Evolutionary conservation across 2,329 filamentous ascomycete species (phyloP), one percentile per base, ranked within the genome.

Genomic region (Microdochium paspali): DNA sequence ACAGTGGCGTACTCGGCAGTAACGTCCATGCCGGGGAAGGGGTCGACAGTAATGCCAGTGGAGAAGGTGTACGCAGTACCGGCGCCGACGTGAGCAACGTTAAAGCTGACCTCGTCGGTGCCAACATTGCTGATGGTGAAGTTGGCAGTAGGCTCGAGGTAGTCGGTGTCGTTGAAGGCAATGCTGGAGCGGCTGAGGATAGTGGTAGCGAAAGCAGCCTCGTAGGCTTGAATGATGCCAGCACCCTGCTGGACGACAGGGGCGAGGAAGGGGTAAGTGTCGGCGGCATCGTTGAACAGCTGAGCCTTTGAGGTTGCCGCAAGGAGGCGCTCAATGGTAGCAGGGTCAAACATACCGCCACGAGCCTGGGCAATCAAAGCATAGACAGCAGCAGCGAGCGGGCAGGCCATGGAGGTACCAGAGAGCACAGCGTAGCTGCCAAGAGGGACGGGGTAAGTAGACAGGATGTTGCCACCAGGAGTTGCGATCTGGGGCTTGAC

Each of bases 121-220:
- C 73, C 76, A 4, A 66, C 66, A 65, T 84, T 85, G 54, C 62
- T 69, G 53, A 85, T 68, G 32, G 67, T 72, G 57, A 84, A 80
- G 52, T 72, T 71, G 40, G 72, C 64, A 2, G 64, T 66, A 10
- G 66, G 60, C 43, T 60, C 59, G 51, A 80, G 73, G 66, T 83
- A 59, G 52, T 77, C 75, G 0, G 79, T 80, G 59, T 85, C 80
- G 58, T 84, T 84, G 64, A 84, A 82, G 3, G 76, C 72, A 13
- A 85, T 62, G 58, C 73, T 77, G n/a, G 75, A 75, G 10, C 69
- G 71, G 54, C 71, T 73, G 20, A 84, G 64, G 12, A 77, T 56
- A 2, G 73, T 72, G 2, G 69, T 76, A 15, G 74, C 66, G 53
- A 75, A 71, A 5, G 79, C 76, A 3, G 79, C 77, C 48, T 81